phyloP scores from a whole-genome alignment of 2,329 filamentous ascomycete genomes.

The Fusarium newnesense region DNA sequence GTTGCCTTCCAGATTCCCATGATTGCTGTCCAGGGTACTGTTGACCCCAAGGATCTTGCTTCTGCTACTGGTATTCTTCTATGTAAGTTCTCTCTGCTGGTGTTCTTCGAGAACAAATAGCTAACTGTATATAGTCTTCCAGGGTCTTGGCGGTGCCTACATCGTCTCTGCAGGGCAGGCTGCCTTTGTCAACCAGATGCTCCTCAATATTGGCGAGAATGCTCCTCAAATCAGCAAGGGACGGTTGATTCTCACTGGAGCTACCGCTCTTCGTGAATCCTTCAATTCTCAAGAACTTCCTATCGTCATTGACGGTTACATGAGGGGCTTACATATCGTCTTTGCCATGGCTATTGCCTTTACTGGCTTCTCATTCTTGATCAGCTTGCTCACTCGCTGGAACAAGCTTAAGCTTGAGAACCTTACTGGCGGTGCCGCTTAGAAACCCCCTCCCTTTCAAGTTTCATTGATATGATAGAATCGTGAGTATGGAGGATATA shows the following conservation, averaged over 20 bases:
- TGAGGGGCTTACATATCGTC: slow-evolving; percentile 69
- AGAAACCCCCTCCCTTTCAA: not conserved
- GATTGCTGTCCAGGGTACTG: slow-evolving; percentile 58
- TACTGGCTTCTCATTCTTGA: slow-evolving; percentile 52
- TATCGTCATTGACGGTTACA: slow-evolving; percentile 70
- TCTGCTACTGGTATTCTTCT: slow-evolving; percentile 60
- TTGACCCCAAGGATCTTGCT: slow-evolving; percentile 55
- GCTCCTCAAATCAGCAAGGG: slow-evolving; percentile 51
- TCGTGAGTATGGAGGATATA: not conserved
- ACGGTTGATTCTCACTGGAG: slow-evolving; percentile 55
- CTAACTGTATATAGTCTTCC: slow-evolving; percentile 52
- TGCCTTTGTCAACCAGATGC: slow-evolving; percentile 58
- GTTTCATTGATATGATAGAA: not conserved
- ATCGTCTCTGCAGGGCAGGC: slow-evolving; percentile 61
- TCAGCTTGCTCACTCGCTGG: slow-evolving; percentile 52
- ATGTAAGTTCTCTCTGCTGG: slow-evolving; percentile 45
- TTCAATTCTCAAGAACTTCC: slow-evolving; percentile 61
- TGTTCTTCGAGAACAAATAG: not conserved
- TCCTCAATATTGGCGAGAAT: slow-evolving; percentile 47
- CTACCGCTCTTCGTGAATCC: slow-evolving; percentile 64
- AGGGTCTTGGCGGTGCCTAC: slow-evolving; percentile 62
- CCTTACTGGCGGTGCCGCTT: slow-evolving; percentile 46
- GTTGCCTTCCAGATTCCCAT: slow-evolving; percentile 60
- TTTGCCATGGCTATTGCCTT: slow-evolving; percentile 67
- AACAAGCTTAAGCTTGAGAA: slow-evolving; percentile 49